Percentiles rank a stretch among this genome's conserved stretches.
Conservation (phyloP, 73 alveolate species). For the Effrenium voratum region DNA sequence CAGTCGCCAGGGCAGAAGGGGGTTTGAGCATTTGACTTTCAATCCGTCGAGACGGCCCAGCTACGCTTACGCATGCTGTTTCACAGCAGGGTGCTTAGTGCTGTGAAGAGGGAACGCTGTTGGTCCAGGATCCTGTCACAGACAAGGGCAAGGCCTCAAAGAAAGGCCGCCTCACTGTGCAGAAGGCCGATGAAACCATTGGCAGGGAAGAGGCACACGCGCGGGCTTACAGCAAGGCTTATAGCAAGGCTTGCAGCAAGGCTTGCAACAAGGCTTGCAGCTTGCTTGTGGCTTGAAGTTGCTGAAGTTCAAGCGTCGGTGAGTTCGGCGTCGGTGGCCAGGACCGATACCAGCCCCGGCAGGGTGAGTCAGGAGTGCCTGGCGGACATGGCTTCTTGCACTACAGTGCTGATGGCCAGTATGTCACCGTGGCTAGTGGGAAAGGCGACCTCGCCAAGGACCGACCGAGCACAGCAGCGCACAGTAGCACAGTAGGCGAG, state of each 20-base stretch:
- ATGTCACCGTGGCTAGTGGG: slow-evolving; percentile 87
- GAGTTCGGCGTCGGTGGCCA: neutral
- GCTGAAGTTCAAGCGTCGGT: neutral
- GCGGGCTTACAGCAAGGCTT: neutral
- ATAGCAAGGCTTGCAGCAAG: neutral
- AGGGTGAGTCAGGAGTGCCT: slow-evolving; percentile 75
- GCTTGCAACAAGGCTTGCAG: neutral
- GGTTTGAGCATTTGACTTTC: too few relatives aligned
- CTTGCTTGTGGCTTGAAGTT: neutral
- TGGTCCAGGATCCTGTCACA: slow-evolving; percentile 90
- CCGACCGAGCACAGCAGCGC: neutral
- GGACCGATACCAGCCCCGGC: slow-evolving; percentile 78
- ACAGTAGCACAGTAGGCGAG: neutral
- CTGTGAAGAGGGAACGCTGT: too few relatives aligned
- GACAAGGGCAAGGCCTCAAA: slow-evolving; percentile 87
- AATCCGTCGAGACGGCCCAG: too few relatives aligned
- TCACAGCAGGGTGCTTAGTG: too few relatives aligned
- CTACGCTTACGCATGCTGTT: too few relatives aligned
- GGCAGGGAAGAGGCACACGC: slow-evolving; percentile 13
- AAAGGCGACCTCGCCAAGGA: slow-evolving; percentile 76
- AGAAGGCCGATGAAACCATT: slow-evolving; percentile 42
- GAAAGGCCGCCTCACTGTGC: slow-evolving; percentile 86
- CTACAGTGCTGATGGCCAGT: slow-evolving; percentile 79
- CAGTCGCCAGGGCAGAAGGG: too few relatives aligned
- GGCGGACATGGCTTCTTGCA: slow-evolving; percentile 84